These are phyloP conservation scores for Xerocomus spinulosus DNA, from an alignment of 768 basidiomycete species.

Conservation along the genomic window DNA sequence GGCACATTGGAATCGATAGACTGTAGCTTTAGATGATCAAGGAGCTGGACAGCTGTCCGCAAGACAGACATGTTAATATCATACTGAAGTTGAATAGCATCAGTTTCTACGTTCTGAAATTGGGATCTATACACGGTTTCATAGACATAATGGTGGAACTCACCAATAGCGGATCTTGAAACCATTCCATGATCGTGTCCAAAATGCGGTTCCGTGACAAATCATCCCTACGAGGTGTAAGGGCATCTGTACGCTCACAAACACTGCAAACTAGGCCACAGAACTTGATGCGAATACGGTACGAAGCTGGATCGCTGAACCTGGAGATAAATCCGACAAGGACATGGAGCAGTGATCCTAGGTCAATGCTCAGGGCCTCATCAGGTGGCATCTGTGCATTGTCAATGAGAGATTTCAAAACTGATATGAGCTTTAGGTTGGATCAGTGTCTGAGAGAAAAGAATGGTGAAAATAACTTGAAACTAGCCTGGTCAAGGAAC, in stretches of 20 bases:
- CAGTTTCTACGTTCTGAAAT: slow-evolving; percentile 35
- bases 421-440: slow-evolving; percentile 55
- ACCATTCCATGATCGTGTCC: slow-evolving; percentile 79
- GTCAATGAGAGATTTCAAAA: slow-evolving; percentile 76
- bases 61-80: slow-evolving; percentile 76
- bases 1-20: slow-evolving; percentile 47
- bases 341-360: slow-evolving; percentile 53
- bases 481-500: slow-evolving; percentile 69
- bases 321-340: slow-evolving; percentile 65
- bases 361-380: slow-evolving; percentile 58
- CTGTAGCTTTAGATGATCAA: slow-evolving; percentile 70
- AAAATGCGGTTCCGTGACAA: slow-evolving; percentile 64
- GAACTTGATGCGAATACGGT: slow-evolving; percentile 71
- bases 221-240: slow-evolving; percentile 65
- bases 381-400: slow-evolving; percentile 56
- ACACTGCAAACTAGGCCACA: slow-evolving; percentile 68
- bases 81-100: slow-evolving; percentile 37
- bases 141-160: slow-evolving; percentile 19
- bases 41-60: slow-evolving; percentile 66
- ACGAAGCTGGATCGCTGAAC: slow-evolving; percentile 47
- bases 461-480: background rate
- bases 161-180: slow-evolving; percentile 51
- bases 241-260: slow-evolving; percentile 54
- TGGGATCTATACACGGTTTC: background rate
- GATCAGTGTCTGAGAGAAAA: slow-evolving; percentile 10